A percentile compares a stretch with the other conserved stretches of the same genome.
phyloP scores from a whole-genome alignment of 108 stramenopile species.

The Fragilaria radians region DNA sequence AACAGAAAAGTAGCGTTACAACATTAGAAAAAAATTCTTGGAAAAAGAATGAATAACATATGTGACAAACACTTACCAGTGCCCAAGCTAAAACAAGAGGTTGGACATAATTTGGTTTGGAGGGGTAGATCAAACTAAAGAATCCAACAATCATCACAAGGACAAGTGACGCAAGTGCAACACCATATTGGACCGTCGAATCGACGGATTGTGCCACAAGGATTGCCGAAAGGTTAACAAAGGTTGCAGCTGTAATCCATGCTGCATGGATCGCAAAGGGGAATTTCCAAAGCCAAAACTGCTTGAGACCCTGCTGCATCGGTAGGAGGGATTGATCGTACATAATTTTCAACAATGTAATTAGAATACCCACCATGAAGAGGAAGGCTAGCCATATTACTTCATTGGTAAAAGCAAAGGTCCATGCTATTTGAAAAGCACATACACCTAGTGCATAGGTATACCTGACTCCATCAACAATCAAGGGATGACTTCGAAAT shows the following conservation, averaged over 20 bases:
- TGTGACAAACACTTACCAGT: slow-evolving; percentile 32
- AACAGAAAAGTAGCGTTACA: no score
- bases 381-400: slow-evolving; percentile 18
- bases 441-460: slow-evolving; percentile 28
- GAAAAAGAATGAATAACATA: no score
- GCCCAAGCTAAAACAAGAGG: slow-evolving; percentile 72
- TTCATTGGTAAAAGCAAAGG: slow-evolving; percentile 35
- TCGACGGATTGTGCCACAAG: no score
- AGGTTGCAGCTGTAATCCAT: slow-evolving; percentile 25
- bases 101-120: slow-evolving; percentile 35
- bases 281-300: no score
- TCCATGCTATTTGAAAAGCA: slow-evolving; percentile 35
- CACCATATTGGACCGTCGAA: no score
- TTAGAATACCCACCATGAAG: slow-evolving; percentile 33
- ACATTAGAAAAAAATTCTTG: no score
- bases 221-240: slow-evolving; percentile 16
- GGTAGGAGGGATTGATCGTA: no score
- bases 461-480: slow-evolving; percentile 31
- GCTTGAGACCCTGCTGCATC: no score
- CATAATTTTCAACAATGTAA: slow-evolving; percentile 9
- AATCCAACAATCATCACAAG: slow-evolving; percentile 44
- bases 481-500: slow-evolving; percentile 22
- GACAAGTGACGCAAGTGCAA: no score
- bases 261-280: slow-evolving; percentile 25
- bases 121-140: slow-evolving; percentile 7